Conservation (phyloP, 106 monocot species). For the Triglochin maritima region DNA sequence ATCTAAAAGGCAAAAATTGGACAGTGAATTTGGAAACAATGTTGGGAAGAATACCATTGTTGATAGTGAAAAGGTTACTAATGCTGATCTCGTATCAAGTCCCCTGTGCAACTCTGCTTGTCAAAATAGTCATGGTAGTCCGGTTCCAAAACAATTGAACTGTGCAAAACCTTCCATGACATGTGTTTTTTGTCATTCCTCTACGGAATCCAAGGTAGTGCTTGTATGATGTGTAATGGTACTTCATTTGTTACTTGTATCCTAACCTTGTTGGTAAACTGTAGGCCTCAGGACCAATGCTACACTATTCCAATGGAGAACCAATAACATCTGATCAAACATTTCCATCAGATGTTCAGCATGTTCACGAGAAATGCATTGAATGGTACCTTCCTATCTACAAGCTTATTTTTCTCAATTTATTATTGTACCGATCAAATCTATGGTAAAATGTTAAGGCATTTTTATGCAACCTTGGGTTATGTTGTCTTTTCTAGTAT, state of each 20-base stretch:
- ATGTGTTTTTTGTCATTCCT: constrained; percentile 68
- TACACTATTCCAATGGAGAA: constrained; percentile 42
- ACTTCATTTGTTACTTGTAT: not conserved
- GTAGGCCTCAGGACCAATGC: constrained; percentile 53
- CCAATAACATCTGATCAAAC: constrained; percentile 20
- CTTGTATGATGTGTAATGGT: not conserved
- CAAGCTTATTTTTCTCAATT: not conserved
- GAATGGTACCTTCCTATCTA: constrained; percentile 42
- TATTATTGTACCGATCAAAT: not conserved
- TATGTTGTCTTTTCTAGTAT: too few species aligned
- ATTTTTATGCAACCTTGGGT: too few species aligned
- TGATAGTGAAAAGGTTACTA: not conserved
- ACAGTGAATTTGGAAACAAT: not conserved
- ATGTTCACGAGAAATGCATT: constrained; percentile 69
- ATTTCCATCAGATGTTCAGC: constrained; percentile 19
- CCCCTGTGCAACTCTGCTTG: not conserved
- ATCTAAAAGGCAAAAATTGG: constrained; percentile 33
- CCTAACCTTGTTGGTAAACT: not conserved
- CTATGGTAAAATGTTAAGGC: too few species aligned
- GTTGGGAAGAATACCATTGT: not conserved
- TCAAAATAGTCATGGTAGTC: not conserved
- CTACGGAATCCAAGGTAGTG: constrained; percentile 36
- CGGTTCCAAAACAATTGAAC: not conserved
- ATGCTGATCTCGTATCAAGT: not conserved
- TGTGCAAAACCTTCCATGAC: not conserved